phyloP scores from a whole-genome alignment of 768 basidiomycete species.

The Pleurotus citrinopileatus region DNA sequence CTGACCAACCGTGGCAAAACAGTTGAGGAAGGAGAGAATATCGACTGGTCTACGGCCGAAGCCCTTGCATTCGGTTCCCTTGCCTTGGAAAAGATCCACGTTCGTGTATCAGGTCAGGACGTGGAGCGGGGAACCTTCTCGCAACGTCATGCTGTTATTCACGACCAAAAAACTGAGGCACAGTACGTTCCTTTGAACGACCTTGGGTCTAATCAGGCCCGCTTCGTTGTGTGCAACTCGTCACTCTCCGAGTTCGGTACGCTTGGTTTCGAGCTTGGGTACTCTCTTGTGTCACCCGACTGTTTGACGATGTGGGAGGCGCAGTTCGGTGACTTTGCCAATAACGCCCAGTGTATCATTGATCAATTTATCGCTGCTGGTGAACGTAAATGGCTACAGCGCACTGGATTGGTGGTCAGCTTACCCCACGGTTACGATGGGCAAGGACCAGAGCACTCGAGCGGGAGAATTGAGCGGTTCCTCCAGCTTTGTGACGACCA shows the following conservation, averaged over 20 bases:
- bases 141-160: slow-evolving; percentile 94
- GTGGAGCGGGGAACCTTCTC: slow-evolving; percentile 99
- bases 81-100: slow-evolving; percentile 89
- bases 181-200: slow-evolving; percentile 90
- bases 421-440: slow-evolving; percentile 97
- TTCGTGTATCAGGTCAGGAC: slow-evolving; percentile 96
- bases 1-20: slow-evolving; percentile 84
- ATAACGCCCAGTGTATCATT: slow-evolving; percentile 96
- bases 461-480: slow-evolving; percentile 93
- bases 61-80: slow-evolving; percentile 95
- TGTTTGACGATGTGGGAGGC: slow-evolving; percentile 97
- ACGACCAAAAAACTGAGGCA: slow-evolving; percentile 91
- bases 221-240: slow-evolving; percentile 95
- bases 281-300: slow-evolving; percentile 95
- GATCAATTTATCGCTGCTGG: slow-evolving; percentile 99
- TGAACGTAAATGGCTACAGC: slow-evolving; percentile 96
- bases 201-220: slow-evolving; percentile 84
- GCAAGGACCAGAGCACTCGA: slow-evolving; percentile 98
- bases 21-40: slow-evolving; percentile 85
- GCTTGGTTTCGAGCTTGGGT: slow-evolving; percentile 97
- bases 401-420: slow-evolving; percentile 84
- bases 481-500: slow-evolving; percentile 98
- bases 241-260: slow-evolving; percentile 93
- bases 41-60: slow-evolving; percentile 99
- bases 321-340: slow-evolving; percentile 97